Conservation (phyloP, 2,329 filamentous ascomycete species). For the Sporothrix brunneoviolacea region DNA sequence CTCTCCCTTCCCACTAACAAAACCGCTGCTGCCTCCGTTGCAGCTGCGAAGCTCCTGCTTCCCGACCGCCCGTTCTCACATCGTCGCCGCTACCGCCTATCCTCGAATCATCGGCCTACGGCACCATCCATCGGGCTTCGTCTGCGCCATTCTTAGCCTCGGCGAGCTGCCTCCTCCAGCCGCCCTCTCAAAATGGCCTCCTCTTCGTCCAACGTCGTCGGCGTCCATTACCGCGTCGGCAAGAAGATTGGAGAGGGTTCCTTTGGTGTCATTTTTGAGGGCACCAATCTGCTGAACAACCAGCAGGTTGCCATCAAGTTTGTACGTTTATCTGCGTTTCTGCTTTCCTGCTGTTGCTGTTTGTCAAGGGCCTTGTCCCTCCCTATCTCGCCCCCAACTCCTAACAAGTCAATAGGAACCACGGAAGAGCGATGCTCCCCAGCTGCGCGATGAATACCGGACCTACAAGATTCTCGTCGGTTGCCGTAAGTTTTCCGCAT, state of each 20-base stretch:
- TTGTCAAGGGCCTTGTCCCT: too few species aligned
- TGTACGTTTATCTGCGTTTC: slow-evolving; percentile 47
- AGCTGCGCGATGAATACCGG: slow-evolving; percentile 95
- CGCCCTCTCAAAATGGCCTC: slow-evolving; percentile 59
- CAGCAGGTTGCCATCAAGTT: slow-evolving; percentile 99
- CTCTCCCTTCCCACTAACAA: not conserved
- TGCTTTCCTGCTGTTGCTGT: not conserved
- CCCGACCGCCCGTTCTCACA: not conserved
- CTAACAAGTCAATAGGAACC: slow-evolving; percentile 61
- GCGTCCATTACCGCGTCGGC: slow-evolving; percentile 95
- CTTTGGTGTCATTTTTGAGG: slow-evolving; percentile 98
- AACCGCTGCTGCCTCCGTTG: slow-evolving; percentile 4
- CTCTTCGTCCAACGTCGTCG: slow-evolving; percentile 92
- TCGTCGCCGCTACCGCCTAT: not conserved
- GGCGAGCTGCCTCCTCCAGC: not conserved
- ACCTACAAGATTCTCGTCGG: slow-evolving; percentile 99
- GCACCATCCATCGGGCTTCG: not conserved
- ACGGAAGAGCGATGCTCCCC: slow-evolving; percentile 95
- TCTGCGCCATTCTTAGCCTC: not conserved
- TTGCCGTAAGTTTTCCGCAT: slow-evolving; percentile 82
- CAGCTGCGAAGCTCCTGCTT: slow-evolving; percentile 5
- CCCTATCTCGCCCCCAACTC: too few species aligned
- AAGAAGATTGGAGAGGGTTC: slow-evolving; percentile 99
- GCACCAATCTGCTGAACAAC: slow-evolving; percentile 96
- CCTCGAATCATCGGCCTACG: not conserved